A percentile compares a stretch with the other conserved stretches of the same genome.
These are phyloP conservation scores for Ogataea philodendri DNA, from an alignment of 805 yeast species.

Conservation along the genomic window DNA sequence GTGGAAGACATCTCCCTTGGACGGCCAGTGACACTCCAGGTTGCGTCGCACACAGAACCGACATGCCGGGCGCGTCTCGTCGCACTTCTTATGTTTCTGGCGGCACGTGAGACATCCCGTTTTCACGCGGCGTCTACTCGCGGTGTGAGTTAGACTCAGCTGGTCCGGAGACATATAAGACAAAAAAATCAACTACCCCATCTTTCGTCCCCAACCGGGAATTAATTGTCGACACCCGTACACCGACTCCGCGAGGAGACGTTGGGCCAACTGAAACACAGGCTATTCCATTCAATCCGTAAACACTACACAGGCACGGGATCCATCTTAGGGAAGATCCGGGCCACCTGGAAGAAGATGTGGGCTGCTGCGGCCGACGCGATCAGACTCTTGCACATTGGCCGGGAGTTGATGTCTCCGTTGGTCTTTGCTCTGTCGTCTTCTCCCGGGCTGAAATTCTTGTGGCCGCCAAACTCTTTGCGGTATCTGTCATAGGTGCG, in stretches of 20 bases:
- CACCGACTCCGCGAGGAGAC: too few relatives aligned
- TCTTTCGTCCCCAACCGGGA: slow-evolving; percentile 1
- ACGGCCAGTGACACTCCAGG: slow-evolving; percentile 33
- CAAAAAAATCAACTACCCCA: slow-evolving; percentile 2
- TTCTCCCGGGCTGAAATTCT: slow-evolving; percentile 46
- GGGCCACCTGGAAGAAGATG: slow-evolving; percentile 64
- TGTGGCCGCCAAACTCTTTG: slow-evolving; percentile 53
- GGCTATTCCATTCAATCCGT: too few relatives aligned
- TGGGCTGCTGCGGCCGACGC: slow-evolving; percentile 68
- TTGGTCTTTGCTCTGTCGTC: slow-evolving; percentile 51
- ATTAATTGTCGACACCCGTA: slow-evolving; percentile 7
- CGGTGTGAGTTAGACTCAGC: not conserved
- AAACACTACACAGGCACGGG: slow-evolving; percentile 17
- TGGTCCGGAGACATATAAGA: not conserved
- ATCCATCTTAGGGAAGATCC: slow-evolving; percentile 44
- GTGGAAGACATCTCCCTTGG: slow-evolving; percentile 17
- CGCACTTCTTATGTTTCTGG: slow-evolving; percentile 52
- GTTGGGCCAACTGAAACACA: too few relatives aligned
- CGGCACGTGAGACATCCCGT: slow-evolving; percentile 51
- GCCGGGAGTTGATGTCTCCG: slow-evolving; percentile 31
- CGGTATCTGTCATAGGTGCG: slow-evolving; percentile 49
- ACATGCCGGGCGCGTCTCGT: slow-evolving; percentile 49
- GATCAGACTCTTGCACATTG: slow-evolving; percentile 45
- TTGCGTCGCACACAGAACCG: slow-evolving; percentile 36
- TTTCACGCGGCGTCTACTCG: slow-evolving; percentile 18